Conservation (phyloP, 805 yeast genomes). For the Teunomyces lycoperdinae region DNA sequence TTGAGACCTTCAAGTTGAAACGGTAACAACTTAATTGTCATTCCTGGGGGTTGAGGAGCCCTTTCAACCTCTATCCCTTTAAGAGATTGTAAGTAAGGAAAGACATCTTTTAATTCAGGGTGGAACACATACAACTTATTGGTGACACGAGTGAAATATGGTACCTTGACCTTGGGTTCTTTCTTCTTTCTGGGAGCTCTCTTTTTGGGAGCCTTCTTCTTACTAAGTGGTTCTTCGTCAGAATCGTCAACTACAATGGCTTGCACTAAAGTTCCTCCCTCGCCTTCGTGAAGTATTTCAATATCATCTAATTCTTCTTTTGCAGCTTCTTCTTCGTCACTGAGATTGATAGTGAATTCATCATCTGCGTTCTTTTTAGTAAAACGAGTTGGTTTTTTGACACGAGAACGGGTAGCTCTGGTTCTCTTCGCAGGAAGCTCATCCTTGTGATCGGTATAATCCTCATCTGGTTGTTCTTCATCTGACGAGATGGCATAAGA, state of each 20-base stretch:
- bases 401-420: conserved; percentile 9
- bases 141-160: conserved; percentile 70
- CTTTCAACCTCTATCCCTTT: conserved; percentile 48
- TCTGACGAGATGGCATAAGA: conserved; percentile 27
- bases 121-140: conserved; percentile 67
- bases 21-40: conserved; percentile 73
- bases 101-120: conserved; percentile 73
- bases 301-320: conserved; percentile 38
- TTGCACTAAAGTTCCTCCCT: conserved; percentile 7
- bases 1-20: conserved; percentile 91
- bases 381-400: conserved; percentile 2
- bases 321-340: conserved; percentile 25
- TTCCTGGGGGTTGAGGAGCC: conserved; percentile 74
- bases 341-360: conserved; percentile 10
- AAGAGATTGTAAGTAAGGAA: conserved; percentile 55
- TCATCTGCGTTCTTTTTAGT: conserved; percentile 12
- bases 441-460: conserved; percentile 7
- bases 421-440: conserved; percentile 7
- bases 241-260: conserved; percentile 23
- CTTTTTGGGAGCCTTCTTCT: conserved; percentile 14
- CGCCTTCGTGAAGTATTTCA: background rate
- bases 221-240: conserved; percentile 21
- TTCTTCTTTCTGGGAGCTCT: conserved; percentile 29
- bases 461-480: conserved; percentile 13
- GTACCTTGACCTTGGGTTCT: conserved; percentile 54